phyloP scores from a whole-genome alignment of 345 rosid species.

The Laguncularia racemosa region DNA sequence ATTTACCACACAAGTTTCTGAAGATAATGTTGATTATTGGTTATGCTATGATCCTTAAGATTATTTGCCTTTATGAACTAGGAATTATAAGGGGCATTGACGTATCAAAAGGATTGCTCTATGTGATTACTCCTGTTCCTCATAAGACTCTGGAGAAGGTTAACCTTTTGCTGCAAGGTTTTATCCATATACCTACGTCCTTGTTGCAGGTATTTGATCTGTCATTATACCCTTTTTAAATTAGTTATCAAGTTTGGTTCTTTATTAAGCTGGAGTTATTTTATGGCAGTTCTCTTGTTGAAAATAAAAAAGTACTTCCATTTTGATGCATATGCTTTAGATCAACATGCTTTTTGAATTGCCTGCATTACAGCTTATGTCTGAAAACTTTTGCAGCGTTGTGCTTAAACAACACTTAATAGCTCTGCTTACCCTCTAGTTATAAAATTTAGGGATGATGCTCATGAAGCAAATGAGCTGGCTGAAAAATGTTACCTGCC shows the following conservation, averaged over 20 bases:
- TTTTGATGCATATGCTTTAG: neutral
- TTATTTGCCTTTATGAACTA: slow-evolving; percentile 19
- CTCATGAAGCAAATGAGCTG: too few species aligned
- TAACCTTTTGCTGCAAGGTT: slow-evolving; percentile 74
- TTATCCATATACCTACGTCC: slow-evolving; percentile 70
- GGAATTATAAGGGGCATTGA: slow-evolving; percentile 93
- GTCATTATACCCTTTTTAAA: slow-evolving; percentile 1
- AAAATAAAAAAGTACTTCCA: neutral
- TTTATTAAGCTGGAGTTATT: neutral
- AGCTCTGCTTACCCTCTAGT: too few species aligned
- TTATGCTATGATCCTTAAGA: neutral
- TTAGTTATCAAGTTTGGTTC: neutral
- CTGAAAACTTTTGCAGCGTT: too few species aligned
- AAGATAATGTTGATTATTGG: neutral
- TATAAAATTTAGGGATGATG: too few species aligned
- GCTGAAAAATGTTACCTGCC: too few species aligned
- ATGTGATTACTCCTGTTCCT: slow-evolving; percentile 80
- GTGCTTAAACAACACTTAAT: too few species aligned
- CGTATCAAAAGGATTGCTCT: slow-evolving; percentile 47
- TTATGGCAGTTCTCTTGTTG: neutral
- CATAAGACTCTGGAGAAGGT: slow-evolving; percentile 60
- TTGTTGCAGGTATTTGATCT: slow-evolving; percentile 54
- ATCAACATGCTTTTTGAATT: too few species aligned
- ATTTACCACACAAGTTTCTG: neutral
- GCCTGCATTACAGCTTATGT: too few species aligned